phyloP scores from a whole-genome alignment of 169 alveolate species.

The Eimeria zaria region DNA sequence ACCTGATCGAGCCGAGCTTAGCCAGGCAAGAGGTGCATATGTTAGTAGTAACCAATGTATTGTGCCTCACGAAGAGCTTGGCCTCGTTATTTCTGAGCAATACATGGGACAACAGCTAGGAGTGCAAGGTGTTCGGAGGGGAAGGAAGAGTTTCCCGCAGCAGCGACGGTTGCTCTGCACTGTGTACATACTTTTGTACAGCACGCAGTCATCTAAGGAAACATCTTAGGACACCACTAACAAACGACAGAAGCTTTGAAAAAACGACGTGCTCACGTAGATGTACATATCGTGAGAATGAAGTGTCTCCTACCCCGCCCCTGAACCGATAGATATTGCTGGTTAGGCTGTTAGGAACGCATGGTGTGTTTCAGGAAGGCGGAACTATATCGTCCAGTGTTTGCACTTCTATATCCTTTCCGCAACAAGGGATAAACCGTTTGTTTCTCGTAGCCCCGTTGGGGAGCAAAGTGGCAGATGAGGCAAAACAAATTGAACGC shows the following conservation, averaged over 20 bases:
- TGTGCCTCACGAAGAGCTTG: not conserved
- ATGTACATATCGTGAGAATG: not conserved
- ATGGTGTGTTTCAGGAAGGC: constrained; percentile 11
- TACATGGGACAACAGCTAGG: not conserved
- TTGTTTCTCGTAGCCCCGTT: constrained; percentile 21
- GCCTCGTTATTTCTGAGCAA: not conserved
- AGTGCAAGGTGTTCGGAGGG: not conserved
- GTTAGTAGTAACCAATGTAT: not conserved
- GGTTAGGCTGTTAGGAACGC: not conserved
- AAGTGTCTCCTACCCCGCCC: too few relatives aligned
- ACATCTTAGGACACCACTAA: not conserved
- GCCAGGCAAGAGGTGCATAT: constrained; percentile 25
- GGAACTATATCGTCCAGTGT: not conserved
- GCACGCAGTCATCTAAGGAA: not conserved
- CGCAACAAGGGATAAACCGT: constrained; percentile 43
- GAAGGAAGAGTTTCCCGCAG: not conserved
- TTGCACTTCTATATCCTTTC: not conserved
- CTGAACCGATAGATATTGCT: not conserved
- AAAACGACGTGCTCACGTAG: not conserved
- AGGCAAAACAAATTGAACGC: constrained; percentile 1
- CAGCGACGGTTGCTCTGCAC: not conserved
- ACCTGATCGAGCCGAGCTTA: not conserved
- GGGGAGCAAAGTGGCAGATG: constrained; percentile 24
- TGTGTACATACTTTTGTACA: not conserved
- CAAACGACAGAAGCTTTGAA: not conserved